These are phyloP conservation scores for Exophiala lecanii-corni DNA, from an alignment of 2,329 filamentous ascomycete species.

Conservation along the genomic window DNA sequence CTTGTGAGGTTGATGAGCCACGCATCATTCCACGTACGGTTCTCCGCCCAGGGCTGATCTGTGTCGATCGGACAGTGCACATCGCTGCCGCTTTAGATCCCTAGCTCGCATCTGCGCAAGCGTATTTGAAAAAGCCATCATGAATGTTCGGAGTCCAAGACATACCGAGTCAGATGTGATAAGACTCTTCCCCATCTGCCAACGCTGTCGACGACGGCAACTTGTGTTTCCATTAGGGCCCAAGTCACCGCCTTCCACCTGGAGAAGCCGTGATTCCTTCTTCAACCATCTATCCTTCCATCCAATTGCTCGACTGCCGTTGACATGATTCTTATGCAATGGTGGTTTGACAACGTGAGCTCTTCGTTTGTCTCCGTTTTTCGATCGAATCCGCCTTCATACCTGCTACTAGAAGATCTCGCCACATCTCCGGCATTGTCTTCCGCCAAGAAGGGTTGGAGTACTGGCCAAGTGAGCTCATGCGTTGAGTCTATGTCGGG, in stretches of 20 bases:
- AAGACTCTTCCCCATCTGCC: conserved; percentile 1
- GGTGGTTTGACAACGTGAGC: not conserved
- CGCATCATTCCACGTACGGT: conserved; percentile 1
- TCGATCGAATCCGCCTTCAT: not conserved
- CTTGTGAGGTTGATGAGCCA: too few species aligned
- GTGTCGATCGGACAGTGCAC: not conserved
- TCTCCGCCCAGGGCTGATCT: not conserved
- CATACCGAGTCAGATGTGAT: not conserved
- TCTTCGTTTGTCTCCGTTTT: not conserved
- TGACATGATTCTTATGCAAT: not conserved
- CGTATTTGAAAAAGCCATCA: conserved; percentile 1
- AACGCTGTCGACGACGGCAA: not conserved
- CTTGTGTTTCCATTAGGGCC: not conserved
- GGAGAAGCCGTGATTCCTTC: not conserved
- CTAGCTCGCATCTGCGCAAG: not conserved
- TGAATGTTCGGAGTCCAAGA: not conserved
- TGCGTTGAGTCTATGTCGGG: not conserved
- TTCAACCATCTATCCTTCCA: not conserved
- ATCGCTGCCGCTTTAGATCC: not conserved
- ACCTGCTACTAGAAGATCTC: not conserved
- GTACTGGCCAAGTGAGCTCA: not conserved
- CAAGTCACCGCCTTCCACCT: not conserved
- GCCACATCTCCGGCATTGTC: not conserved
- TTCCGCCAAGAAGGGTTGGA: not conserved
- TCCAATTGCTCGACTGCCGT: not conserved